Evolutionary conservation across 2,329 filamentous ascomycete genomes (phyloP), one percentile per base, ranked within the genome.

Genomic region (Beauveria asiatica): DNA sequence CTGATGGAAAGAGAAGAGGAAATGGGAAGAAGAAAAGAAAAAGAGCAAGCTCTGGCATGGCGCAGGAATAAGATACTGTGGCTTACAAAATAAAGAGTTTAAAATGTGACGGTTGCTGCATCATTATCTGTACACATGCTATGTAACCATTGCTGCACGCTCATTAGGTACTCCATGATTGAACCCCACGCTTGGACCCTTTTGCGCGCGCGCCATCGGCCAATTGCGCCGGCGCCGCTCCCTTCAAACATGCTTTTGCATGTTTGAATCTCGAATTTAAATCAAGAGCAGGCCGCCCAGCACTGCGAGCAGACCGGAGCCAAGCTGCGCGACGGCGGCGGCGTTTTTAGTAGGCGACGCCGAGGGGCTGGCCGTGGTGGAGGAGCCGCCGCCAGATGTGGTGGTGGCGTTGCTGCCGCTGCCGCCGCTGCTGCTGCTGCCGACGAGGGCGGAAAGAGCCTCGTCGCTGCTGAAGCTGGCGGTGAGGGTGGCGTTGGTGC

Each of bases 401-500:
- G 54, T 41, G 13, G 44, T 52, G n/a, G 19, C n/a, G 25, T 56
- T 56, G 54, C 30, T 23, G 56, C 9, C 37, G 56, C 23, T 25
- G 54, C 44, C 27, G 37, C 37, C 25, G 46, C 19, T 5, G 48
- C 46, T 46, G 23, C 61, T 51, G 46, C 64, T 62, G 63, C 63
- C 63, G 13, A 75, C 66, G 5, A 76, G 70, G 1, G 72, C 72
- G 0, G 69, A 65, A 30, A 76, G 72, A 44, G 68, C 65, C 21
- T 65, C 25, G 63, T 76, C 74, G 63, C 64, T 62, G 66, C 61
- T 64, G 62, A 73, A 72, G 59, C 63, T 70, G 30, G 62, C 70
- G 37, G 65, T 69, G 56, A 73, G 62, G 9, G 70, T 72, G 17
- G 70, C 67, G 67, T 76, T 76, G 25, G 64, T 70, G 70, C 74